These are phyloP conservation scores for Alternaria angustiovoidea DNA, from an alignment of 2,329 filamentous ascomycete genomes.

Conservation along the genomic window DNA sequence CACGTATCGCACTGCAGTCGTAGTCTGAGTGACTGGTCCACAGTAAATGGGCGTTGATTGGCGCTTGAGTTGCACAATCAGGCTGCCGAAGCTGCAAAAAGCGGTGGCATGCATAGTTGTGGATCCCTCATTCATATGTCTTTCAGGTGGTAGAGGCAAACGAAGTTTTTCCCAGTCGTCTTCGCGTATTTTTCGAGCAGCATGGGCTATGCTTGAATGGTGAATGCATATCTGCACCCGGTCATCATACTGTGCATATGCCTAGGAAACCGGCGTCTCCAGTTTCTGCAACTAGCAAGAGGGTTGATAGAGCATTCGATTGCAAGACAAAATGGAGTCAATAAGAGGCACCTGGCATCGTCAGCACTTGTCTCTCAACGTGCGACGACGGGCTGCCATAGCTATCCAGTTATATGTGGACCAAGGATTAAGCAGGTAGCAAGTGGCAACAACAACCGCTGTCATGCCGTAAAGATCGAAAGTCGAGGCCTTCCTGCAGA, in stretches of 20 bases:
- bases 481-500: constrained; percentile 26
- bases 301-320: neutral
- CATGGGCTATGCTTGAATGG: constrained; percentile 24
- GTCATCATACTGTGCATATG: constrained; percentile 11
- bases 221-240: constrained; percentile 10
- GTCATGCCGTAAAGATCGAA: constrained; percentile 33
- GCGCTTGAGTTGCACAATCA: constrained; percentile 36
- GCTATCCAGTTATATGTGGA: constrained; percentile 27
- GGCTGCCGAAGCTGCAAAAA: constrained; percentile 32
- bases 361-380: constrained; percentile 17
- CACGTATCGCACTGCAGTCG: constrained; percentile 45
- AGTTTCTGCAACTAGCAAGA: neutral
- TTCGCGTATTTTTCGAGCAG: constrained; percentile 17
- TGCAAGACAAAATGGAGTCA: constrained; percentile 11
- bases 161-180: constrained; percentile 24
- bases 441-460: constrained; percentile 32
- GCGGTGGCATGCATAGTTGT: constrained; percentile 44
- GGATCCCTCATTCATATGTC: constrained; percentile 40
- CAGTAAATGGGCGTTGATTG: constrained; percentile 32
- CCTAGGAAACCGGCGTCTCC: constrained; percentile 4
- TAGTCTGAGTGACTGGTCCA: constrained; percentile 33
- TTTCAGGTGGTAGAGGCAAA: constrained; percentile 32
- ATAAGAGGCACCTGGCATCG: constrained; percentile 7
- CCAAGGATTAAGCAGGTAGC: constrained; percentile 16
- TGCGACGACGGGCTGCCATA: constrained; percentile 21